phyloP scores from a whole-genome alignment of 148 eudicot genomes.

The Pouteria glomerata region DNA sequence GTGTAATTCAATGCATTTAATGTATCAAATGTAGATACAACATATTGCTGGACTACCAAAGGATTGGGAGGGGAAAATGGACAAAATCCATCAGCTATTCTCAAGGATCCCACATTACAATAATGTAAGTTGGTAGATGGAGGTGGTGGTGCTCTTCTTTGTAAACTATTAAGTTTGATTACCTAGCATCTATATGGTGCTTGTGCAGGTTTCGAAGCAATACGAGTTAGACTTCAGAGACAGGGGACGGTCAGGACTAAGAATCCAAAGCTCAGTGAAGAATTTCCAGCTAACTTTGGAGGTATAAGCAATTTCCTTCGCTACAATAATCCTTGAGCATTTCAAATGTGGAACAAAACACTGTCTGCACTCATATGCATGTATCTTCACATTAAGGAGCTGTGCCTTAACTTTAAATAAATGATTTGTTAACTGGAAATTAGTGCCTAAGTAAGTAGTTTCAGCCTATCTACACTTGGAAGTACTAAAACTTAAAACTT shows the following conservation, averaged over 20 bases:
- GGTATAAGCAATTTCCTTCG: conserved; percentile 32
- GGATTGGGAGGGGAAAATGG: conserved; percentile 56
- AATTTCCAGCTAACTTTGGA: conserved; percentile 80
- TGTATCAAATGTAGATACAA: conserved; percentile 28
- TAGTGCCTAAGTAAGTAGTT: neutral
- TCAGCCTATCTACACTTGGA: neutral
- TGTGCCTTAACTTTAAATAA: too few relatives aligned
- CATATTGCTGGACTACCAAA: conserved; percentile 55
- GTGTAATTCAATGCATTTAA: neutral
- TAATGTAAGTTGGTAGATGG: conserved; percentile 31
- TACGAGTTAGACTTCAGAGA: conserved; percentile 94
- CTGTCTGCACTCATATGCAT: too few relatives aligned
- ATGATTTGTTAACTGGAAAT: too few relatives aligned
- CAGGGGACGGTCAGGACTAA: conserved; percentile 58
- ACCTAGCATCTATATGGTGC: neutral
- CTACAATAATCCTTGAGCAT: neutral
- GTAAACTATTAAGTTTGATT: neutral
- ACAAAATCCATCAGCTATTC: conserved; percentile 53
- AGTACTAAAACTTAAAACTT: conserved; percentile 6
- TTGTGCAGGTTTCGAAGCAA: too few relatives aligned
- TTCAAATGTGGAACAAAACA: neutral
- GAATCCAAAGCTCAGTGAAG: conserved; percentile 79
- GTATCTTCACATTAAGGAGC: too few relatives aligned
- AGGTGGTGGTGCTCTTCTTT: too few relatives aligned
- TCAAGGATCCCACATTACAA: conserved; percentile 78